Evolutionary conservation across 768 basidiomycete species (phyloP), one percentile per base, ranked within the genome.

Genomic region (Porpolomopsis calyptriformis): DNA sequence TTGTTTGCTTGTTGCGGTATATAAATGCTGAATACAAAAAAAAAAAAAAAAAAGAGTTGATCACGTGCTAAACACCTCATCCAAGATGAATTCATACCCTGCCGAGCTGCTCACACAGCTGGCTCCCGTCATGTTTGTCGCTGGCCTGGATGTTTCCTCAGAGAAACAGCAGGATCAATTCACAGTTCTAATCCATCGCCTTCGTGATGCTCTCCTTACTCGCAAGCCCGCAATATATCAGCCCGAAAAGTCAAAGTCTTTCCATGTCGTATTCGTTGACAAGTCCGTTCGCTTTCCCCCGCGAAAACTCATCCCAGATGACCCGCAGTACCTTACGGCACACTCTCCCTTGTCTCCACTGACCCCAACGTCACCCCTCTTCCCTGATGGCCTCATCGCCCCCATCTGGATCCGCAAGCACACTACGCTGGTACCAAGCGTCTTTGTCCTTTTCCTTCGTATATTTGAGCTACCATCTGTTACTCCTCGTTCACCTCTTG

Each of bases 361-460:
- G 33, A 87, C 87, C 0, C 82, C 84, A 0, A 73, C 84, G 1
- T 96, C 92, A 0, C 94, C 96, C 0, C 68, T 96, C 7, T 77
- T 90, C 61, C 96, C 96, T 0, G 96, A 99, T 58, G 96, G 96
- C 0, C 66, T 99, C 45, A 90, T 99, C 44, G 91, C 96, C 2
- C 96, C 96, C 1, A 90, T 98, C 59, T 99, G 96, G 96, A 80
- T 98, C 26, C 76, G 92, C 36, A 99, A 98, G 63, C 96, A 99
- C 57, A 87, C 87, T 0, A 79, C 87, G 1, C 79, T 96, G 25
- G 65, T 97, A 0, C 96, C 96, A 0, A 83, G 88, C 19, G 93
- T 97, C 0, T 94, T 97, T 61, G 86, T 98, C 7, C 71, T 96
- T 49, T 96, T 97, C 60, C 65, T 87, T 46, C 78, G 87, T 46